Conservation (phyloP, 176 grass and related monocot genomes). For the Panicum miliaceum region DNA sequence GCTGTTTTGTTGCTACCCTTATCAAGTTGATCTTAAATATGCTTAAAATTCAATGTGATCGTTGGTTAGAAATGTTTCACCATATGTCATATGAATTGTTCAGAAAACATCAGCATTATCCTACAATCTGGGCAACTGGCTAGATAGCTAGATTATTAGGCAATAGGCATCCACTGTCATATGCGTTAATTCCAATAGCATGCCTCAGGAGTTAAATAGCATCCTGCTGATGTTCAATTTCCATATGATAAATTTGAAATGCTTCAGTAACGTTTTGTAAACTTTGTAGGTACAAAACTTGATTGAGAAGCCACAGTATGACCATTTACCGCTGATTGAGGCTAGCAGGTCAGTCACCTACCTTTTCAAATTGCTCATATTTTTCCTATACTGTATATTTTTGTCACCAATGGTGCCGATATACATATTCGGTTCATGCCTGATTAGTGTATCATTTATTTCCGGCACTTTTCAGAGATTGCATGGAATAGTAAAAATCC, state of each 20-base stretch:
- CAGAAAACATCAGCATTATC: background rate
- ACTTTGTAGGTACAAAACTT: constrained; percentile 82
- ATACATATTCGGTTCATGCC: background rate
- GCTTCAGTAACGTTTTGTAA: background rate
- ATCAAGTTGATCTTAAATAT: background rate
- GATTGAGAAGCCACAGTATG: constrained; percentile 97
- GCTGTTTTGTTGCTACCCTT: background rate
- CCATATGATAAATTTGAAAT: background rate
- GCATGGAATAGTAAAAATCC: background rate
- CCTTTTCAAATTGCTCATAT: constrained; percentile 11
- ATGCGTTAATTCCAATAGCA: background rate
- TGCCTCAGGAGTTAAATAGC: constrained; percentile 2
- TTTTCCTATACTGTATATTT: constrained; percentile 10
- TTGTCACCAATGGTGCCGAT: background rate
- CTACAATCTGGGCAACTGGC: background rate
- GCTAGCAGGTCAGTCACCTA: constrained; percentile 84
- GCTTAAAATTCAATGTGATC: background rate
- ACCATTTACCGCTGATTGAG: constrained; percentile 93
- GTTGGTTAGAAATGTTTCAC: background rate
- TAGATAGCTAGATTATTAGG: constrained; percentile 21
- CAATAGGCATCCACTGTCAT: background rate
- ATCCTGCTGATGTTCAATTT: constrained; percentile 8
- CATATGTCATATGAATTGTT: background rate
- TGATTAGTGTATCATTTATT: background rate
- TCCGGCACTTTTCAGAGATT: background rate